Conservation (phyloP, 495 filamentous ascomycete species). For the Pseudotulostoma volvatum region DNA sequence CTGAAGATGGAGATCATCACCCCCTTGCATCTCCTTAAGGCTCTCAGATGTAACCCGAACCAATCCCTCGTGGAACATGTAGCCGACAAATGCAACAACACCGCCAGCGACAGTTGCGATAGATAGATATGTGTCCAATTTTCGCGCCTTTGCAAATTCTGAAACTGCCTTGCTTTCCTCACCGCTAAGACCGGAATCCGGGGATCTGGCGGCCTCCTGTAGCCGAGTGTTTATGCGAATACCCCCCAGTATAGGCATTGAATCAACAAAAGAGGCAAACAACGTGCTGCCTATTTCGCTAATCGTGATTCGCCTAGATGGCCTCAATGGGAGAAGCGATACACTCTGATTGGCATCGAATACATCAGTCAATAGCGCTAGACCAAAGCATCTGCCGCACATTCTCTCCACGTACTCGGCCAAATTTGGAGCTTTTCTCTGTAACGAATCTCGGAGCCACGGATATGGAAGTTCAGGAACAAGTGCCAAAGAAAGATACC, state of each 20-base stretch:
- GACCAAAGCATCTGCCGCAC: constrained; percentile 24
- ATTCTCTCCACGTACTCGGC: constrained; percentile 36
- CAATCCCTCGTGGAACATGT: constrained; percentile 22
- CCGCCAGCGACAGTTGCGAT: constrained; percentile 22
- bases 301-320: constrained; percentile 18
- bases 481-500: constrained; percentile 59
- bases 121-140: constrained; percentile 24
- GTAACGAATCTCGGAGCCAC: constrained; percentile 53
- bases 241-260: constrained; percentile 24
- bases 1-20: too few relatives aligned
- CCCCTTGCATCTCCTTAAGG: background rate
- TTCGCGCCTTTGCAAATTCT: constrained; percentile 13
- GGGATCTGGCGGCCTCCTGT: constrained; percentile 15
- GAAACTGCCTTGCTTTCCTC: constrained; percentile 15
- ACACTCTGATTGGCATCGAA: constrained; percentile 5
- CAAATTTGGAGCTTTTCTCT: constrained; percentile 35
- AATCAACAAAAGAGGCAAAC: constrained; percentile 22
- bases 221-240: constrained; percentile 22
- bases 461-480: constrained; percentile 51
- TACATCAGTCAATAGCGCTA: constrained; percentile 15
- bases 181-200: constrained; percentile 12
- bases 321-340: constrained; percentile 21
- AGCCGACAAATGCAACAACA: constrained; percentile 23
- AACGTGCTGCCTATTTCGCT: constrained; percentile 22
- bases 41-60: constrained; percentile 2